Conservation (phyloP, 2,329 filamentous ascomycete species). For the Decorospora gaudefroyi region DNA sequence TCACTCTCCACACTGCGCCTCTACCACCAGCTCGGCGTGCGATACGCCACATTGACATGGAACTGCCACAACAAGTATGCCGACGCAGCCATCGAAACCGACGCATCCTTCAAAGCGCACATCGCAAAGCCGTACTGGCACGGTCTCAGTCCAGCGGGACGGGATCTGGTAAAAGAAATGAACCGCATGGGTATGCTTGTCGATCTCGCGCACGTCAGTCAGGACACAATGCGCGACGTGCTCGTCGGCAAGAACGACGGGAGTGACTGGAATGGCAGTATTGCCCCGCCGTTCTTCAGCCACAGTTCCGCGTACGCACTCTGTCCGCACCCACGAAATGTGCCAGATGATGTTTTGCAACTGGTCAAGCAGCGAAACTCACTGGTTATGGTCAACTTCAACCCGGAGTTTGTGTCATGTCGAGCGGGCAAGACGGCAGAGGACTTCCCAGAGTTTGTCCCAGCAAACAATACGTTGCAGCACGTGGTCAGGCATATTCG, state of each 20-base stretch:
- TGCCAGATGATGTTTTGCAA: conserved; percentile 79
- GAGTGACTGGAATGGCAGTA: conserved; percentile 71
- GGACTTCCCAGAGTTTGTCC: conserved; percentile 70
- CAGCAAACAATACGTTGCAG: conserved; percentile 70
- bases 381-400: conserved; percentile 90
- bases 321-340: conserved; percentile 88
- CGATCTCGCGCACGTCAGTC: conserved; percentile 77
- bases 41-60: conserved; percentile 88
- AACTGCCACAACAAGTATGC: conserved; percentile 92
- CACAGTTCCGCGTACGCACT: conserved; percentile 81
- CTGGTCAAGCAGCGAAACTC: conserved; percentile 74
- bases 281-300: conserved; percentile 84
- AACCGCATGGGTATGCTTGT: conserved; percentile 95
- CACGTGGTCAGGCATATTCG: conserved; percentile 81
- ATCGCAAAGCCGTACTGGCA: conserved; percentile 64
- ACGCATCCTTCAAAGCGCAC: conserved; percentile 46
- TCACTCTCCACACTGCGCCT: conserved; percentile 73
- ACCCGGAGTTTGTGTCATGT: conserved; percentile 81
- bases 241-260: conserved; percentile 59
- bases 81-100: conserved; percentile 73
- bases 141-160: conserved; percentile 74
- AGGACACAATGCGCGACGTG: conserved; percentile 84
- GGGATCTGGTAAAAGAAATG: conserved; percentile 79
- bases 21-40: conserved; percentile 77
- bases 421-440: conserved; percentile 61